Evolutionary conservation across 2,329 filamentous ascomycete genomes (phyloP), one percentile per base, ranked within the genome.

Genomic region (Talaromyces islandicus): DNA sequence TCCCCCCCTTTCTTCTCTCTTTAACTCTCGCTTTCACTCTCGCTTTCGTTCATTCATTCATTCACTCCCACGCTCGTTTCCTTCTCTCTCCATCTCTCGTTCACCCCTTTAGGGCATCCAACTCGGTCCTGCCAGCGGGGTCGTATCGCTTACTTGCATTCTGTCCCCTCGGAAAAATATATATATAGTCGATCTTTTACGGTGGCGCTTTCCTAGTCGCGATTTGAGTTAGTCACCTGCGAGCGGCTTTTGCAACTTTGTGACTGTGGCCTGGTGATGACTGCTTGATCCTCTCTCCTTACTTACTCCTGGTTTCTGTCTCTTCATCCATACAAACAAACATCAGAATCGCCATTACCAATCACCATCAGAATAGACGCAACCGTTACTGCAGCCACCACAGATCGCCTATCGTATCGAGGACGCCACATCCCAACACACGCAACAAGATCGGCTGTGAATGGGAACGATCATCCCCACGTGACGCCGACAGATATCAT

Each of bases 401-500:
- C 19, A 24, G 43, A 46, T 12, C 43, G 43, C 10, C 19, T 12
- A 17, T 17, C 43, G 43, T 24, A 12, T 24, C 19, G 43, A 6
- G 43, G 10, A 24, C 43, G 43, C 43, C 9, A 46, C 43, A 24
- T 19, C 19, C 21, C 9, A 19, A 21, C 41, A 46, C 19, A 24
- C 43, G 9, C n/a, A 46, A 21, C 21, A 5, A 24, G 43, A 46
- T 46, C 43, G 43, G 21, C 43, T 46, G 43, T 46, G n/a, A 21
- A 46, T 46, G 21, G 43, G 43, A 46, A 46, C 43, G 43, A 46
- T 46, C 43, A 46, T 46, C 43, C 43, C 43, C 43, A 46, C 43
- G 43, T 46, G 43, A 46, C 43, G 43, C 43, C 43, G 43, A 46
- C 43, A 46, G 65, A 64, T 38, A 21, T 62, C 62, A 38, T 54